Evolutionary conservation across 768 basidiomycete genomes (phyloP).

Genomic region (Leccinum pellstonianum): DNA sequence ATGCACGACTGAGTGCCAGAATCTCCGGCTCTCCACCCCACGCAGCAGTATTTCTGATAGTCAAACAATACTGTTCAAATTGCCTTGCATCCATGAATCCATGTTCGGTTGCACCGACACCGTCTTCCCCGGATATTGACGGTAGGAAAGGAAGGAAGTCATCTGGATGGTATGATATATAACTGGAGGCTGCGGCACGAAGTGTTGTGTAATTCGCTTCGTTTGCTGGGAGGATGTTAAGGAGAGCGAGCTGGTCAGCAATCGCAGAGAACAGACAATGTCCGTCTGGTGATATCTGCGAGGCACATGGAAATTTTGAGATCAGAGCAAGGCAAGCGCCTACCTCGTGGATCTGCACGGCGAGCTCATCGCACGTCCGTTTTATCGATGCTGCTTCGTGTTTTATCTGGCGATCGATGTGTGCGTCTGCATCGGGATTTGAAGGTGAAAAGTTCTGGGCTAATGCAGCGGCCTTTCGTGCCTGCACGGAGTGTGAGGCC

Average conservation of each 20-base stretch:
- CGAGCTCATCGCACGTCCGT: constrained; percentile 61
- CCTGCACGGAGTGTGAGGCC: constrained; percentile 40
- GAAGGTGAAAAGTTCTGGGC: constrained; percentile 50
- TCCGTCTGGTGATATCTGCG: constrained; percentile 91
- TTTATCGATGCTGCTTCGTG: constrained; percentile 67
- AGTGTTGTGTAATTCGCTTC: constrained; percentile 60
- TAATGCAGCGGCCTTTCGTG: constrained; percentile 66
- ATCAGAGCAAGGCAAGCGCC: constrained; percentile 12
- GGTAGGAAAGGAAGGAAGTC: constrained; percentile 95
- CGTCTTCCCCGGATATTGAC: constrained; percentile 67
- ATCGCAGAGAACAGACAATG: constrained; percentile 95
- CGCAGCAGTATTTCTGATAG: constrained; percentile 77
- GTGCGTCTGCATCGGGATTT: constrained; percentile 59
- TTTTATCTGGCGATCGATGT: constrained; percentile 60
- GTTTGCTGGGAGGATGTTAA: constrained; percentile 58
- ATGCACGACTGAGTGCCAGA: constrained; percentile 79
- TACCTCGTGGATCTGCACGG: constrained; percentile 66
- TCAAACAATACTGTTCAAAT: constrained; percentile 73
- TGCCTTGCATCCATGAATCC: constrained; percentile 70
- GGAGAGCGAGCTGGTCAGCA: constrained; percentile 84
- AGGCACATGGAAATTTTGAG: not conserved
- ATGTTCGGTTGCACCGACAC: constrained; percentile 52
- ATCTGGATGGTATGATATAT: constrained; percentile 78
- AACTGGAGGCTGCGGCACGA: constrained; percentile 72
- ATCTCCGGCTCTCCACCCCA: constrained; percentile 99